Evolutionary conservation across 331 rosid species (phyloP), one percentile per base, ranked within the genome.

Genomic region (Spiraea crenata): DNA sequence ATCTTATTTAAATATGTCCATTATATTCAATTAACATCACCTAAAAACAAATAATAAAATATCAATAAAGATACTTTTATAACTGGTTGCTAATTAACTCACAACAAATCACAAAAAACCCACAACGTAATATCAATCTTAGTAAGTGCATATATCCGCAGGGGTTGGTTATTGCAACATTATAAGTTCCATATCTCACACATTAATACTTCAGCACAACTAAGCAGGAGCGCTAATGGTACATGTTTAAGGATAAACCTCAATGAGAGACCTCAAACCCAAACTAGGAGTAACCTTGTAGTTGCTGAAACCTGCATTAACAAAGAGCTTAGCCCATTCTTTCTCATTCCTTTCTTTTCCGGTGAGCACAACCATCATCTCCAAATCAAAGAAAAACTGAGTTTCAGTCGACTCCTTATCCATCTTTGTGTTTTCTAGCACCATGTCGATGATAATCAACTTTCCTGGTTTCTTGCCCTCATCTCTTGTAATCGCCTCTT

Each of bases 291-390:
- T 69, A 41, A 82, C 78, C 70, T 82, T 82, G 25, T 82, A 82
- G 62, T 50, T 46, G 8, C 25, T 64, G 17, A 85, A 76, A 17
- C 81, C 85, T 1, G 77, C 80, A 19, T 25, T 25, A 25, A 25
- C 31, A 25, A 25, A 25, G 31, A 25, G 31, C 31, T 25, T 25
- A 25, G 31, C 75, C 89, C 85, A 85, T 7, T 85, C 83, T 48
- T 74, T 85, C 51, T 82, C 83, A 9, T 55, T 67, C 42, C 87
- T 77, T 57, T 85, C 85, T 63, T 47, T 74, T 17, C 87, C 82
- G 0, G 11, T 40, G 0, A 54, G 47, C 12, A 67, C 0, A 1
- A 37, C 71, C 87, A 85, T 80, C 89, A 75, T 74, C 66, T 40
- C 8, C 76, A 82, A 59, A 25, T 85, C 89, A 14, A 11, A 72